A percentile compares a stretch with the other conserved stretches of the same genome.
These are phyloP conservation scores for Pyropia yezoensis DNA, from an alignment of 23 red algal species.

Conservation along the genomic window DNA sequence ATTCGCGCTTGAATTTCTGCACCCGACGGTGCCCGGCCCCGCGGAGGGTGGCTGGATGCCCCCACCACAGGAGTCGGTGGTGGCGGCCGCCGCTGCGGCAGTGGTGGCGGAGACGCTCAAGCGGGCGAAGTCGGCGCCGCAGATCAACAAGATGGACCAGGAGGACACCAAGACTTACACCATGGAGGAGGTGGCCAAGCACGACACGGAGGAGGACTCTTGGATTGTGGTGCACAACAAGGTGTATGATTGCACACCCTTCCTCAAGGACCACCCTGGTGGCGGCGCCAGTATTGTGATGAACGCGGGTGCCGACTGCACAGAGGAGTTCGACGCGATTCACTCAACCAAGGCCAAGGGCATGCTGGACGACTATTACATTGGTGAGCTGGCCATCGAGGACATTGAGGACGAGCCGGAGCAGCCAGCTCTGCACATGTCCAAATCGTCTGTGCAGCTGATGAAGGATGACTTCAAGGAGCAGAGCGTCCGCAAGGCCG, in stretches of 20 bases:
- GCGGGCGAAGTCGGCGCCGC: conserved; percentile 25
- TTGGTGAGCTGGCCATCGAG: conserved; percentile 54
- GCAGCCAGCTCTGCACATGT: conserved; percentile 17
- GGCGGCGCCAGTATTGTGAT: conserved; percentile 82
- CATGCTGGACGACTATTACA: conserved; percentile 80
- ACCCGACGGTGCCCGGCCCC: conserved; percentile 83
- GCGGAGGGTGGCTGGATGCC: conserved; percentile 81
- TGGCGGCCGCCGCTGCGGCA: conserved; percentile 9
- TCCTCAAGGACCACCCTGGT: conserved; percentile 92
- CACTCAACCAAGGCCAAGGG: conserved; percentile 68
- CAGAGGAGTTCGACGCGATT: conserved; percentile 88
- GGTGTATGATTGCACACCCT: conserved; percentile 91
- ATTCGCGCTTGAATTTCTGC: conserved; percentile 75
- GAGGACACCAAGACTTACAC: conserved; percentile 42
- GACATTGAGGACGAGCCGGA: neutral
- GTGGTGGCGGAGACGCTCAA: conserved; percentile 6
- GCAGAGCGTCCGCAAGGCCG: conserved; percentile 1
- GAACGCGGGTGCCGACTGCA: conserved; percentile 76
- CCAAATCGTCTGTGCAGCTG: conserved; percentile 60
- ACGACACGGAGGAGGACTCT: conserved; percentile 55
- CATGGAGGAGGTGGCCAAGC: conserved; percentile 59
- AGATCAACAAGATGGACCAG: conserved; percentile 33
- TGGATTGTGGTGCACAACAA: conserved; percentile 90
- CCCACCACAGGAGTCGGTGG: conserved; percentile 21
- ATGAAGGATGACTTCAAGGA: conserved; percentile 60